phyloP scores from a whole-genome alignment of 2,329 filamentous ascomycete species.

The Aspergillus sp. region DNA sequence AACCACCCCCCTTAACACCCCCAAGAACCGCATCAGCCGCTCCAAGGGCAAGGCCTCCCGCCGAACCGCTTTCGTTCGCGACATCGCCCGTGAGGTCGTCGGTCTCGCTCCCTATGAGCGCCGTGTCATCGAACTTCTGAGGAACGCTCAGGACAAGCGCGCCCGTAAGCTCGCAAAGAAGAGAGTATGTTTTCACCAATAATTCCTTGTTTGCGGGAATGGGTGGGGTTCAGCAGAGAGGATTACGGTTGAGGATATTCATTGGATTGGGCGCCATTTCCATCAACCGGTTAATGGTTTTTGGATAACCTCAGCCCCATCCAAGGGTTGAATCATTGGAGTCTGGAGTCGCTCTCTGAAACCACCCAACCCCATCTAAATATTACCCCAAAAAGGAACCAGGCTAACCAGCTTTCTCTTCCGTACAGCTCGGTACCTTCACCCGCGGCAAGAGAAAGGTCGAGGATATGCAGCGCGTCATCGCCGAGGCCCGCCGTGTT shows the following conservation, averaged over 20 bases:
- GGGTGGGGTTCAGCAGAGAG: background rate
- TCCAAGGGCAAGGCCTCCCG: conserved; percentile 97
- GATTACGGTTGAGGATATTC: background rate
- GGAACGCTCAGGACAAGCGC: conserved; percentile 99
- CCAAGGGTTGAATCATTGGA: background rate
- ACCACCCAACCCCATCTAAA: background rate
- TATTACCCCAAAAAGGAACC: background rate
- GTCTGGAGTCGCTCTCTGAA: background rate
- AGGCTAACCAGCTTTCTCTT: conserved; percentile 19
- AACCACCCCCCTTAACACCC: conserved; percentile 71
- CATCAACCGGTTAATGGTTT: background rate
- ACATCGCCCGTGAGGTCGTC: conserved; percentile 97
- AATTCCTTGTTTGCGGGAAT: background rate
- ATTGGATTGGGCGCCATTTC: background rate
- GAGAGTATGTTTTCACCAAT: conserved; percentile 65
- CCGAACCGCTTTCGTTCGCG: conserved; percentile 93
- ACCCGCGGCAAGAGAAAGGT: conserved; percentile 99
- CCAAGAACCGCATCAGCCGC: conserved; percentile 75
- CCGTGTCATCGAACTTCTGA: conserved; percentile 97
- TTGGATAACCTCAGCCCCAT: background rate
- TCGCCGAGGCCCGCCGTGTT: conserved; percentile 86
- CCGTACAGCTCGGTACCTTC: conserved; percentile 85
- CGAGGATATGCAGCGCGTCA: conserved; percentile 96
- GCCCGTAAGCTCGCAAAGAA: conserved; percentile 99
- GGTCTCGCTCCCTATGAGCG: conserved; percentile 95